These are phyloP conservation scores for Amanita jacksonii DNA, from an alignment of 768 basidiomycete species.

Conservation along the genomic window DNA sequence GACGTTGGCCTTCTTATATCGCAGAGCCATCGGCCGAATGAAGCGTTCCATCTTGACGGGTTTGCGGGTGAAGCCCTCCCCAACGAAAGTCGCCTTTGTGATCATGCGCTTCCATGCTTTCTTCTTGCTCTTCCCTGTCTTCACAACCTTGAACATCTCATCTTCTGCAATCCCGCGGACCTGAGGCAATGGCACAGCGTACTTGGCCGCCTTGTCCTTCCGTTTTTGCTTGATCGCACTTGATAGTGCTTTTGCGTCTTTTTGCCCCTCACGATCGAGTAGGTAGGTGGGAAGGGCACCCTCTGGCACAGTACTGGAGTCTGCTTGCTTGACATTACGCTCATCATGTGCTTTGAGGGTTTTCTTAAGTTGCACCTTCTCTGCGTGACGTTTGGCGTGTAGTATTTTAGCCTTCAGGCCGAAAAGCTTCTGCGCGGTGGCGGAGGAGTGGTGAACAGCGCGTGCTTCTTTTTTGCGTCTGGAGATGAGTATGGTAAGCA, in stretches of 20 bases:
- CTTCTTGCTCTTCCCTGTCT: slow-evolving; percentile 92
- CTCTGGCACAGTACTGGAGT: slow-evolving; percentile 73
- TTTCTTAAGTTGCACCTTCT: slow-evolving; percentile 98
- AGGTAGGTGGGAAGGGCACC: slow-evolving; percentile 93
- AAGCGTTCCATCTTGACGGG: slow-evolving; percentile 99
- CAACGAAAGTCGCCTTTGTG: slow-evolving; percentile 98
- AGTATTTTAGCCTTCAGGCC: slow-evolving; percentile 98
- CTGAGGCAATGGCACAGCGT: slow-evolving; percentile 92
- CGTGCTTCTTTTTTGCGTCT: slow-evolving; percentile 83
- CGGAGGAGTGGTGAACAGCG: slow-evolving; percentile 67
- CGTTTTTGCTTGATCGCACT: slow-evolving; percentile 97
- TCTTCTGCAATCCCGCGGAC: slow-evolving; percentile 98
- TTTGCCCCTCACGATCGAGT: slow-evolving; percentile 95
- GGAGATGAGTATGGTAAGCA: slow-evolving; percentile 3
- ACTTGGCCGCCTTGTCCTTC: slow-evolving; percentile 98
- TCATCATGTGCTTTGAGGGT: slow-evolving; percentile 99
- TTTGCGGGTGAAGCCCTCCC: slow-evolving; percentile 95
- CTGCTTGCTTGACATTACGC: slow-evolving; percentile 92
- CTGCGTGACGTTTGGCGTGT: slow-evolving; percentile 90
- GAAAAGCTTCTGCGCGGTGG: slow-evolving; percentile 85
- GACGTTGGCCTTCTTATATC: slow-evolving; percentile 97
- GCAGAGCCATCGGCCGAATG: slow-evolving; percentile 92
- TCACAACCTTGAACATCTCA: slow-evolving; percentile 99
- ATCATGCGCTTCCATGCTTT: slow-evolving; percentile 99
- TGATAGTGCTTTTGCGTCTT: slow-evolving; percentile 93